Evolutionary conservation across 192 early-diverging fungal species (phyloP).

Genomic region (Oehlia diaphana): DNA sequence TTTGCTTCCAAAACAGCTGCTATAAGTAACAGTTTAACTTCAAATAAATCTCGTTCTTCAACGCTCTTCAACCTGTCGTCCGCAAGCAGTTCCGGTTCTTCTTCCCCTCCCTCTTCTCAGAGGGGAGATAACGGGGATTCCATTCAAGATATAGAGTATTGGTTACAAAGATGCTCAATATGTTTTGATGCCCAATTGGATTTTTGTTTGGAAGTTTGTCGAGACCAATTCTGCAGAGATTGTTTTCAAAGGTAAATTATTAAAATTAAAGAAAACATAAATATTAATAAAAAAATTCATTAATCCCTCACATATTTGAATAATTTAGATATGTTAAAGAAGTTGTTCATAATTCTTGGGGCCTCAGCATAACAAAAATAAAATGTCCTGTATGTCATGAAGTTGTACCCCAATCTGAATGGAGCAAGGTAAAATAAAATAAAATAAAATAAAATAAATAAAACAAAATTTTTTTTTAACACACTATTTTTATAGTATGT

Average conservation of each 20-base stretch:
- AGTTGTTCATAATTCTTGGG: constrained; percentile 60
- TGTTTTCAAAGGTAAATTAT: constrained; percentile 51
- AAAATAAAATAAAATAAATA: neutral
- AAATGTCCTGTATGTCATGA: constrained; percentile 60
- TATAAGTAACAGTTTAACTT: neutral
- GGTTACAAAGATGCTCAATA: constrained; percentile 56
- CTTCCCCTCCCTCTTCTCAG: constrained; percentile 26
- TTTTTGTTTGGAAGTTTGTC: constrained; percentile 55
- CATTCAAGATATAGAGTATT: constrained; percentile 50
- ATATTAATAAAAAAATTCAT: neutral
- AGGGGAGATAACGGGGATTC: constrained; percentile 35
- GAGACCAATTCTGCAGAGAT: constrained; percentile 57
- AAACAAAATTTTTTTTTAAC: neutral
- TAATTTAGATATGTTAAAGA: constrained; percentile 50
- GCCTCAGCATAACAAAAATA: constrained; percentile 55
- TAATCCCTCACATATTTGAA: neutral
- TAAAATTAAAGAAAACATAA: neutral
- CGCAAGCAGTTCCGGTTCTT: constrained; percentile 12
- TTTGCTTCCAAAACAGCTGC: constrained; percentile 21
- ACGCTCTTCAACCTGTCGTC: constrained; percentile 6
- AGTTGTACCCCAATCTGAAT: constrained; percentile 49
- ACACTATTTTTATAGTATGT: constrained; percentile 41
- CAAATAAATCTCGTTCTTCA: neutral
- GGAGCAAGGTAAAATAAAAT: constrained; percentile 44
- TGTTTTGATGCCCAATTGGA: constrained; percentile 59